These are phyloP conservation scores for Phytophthora multivora DNA, from an alignment of 352 stramenopile genomes.

Conservation along the genomic window DNA sequence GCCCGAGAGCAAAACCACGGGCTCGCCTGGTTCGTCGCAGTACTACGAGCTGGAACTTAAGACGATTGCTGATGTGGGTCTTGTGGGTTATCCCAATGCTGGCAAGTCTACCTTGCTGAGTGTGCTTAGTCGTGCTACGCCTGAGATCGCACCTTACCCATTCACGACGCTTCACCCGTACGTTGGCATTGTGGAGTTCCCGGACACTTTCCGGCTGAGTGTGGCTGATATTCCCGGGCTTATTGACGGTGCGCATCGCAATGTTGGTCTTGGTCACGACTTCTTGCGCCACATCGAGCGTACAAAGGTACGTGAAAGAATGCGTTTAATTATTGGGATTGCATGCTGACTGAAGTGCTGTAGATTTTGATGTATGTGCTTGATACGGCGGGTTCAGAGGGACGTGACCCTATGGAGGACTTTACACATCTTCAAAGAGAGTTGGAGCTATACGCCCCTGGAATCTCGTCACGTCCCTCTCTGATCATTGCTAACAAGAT, in stretches of 20 bases:
- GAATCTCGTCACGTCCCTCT: constrained; percentile 85
- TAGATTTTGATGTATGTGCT: constrained; percentile 90
- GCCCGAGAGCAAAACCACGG: constrained; percentile 77
- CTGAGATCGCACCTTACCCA: constrained; percentile 96
- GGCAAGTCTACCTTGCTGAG: constrained; percentile 97
- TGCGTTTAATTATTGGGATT: background rate
- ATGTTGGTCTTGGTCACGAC: constrained; percentile 97
- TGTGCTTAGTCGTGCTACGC: constrained; percentile 91
- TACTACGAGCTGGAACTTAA: constrained; percentile 98
- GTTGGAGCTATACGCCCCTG: constrained; percentile 85
- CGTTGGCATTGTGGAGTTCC: constrained; percentile 95
- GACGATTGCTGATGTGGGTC: constrained; percentile 97
- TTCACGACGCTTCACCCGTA: constrained; percentile 98
- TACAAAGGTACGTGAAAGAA: constrained; percentile 86
- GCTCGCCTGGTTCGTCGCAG: constrained; percentile 91
- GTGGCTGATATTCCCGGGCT: constrained; percentile 90
- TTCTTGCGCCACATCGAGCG: constrained; percentile 99
- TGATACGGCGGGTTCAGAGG: constrained; percentile 80
- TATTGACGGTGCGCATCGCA: constrained; percentile 92
- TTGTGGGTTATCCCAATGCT: constrained; percentile 99
- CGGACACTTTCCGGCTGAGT: constrained; percentile 92
- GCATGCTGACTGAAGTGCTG: background rate
- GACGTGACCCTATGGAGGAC: constrained; percentile 76
- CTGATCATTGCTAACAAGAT: constrained; percentile 92
- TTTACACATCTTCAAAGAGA: constrained; percentile 83